Evolutionary conservation across 2,329 filamentous ascomycete species (phyloP).

Genomic region (Calonectria fujianensis): DNA sequence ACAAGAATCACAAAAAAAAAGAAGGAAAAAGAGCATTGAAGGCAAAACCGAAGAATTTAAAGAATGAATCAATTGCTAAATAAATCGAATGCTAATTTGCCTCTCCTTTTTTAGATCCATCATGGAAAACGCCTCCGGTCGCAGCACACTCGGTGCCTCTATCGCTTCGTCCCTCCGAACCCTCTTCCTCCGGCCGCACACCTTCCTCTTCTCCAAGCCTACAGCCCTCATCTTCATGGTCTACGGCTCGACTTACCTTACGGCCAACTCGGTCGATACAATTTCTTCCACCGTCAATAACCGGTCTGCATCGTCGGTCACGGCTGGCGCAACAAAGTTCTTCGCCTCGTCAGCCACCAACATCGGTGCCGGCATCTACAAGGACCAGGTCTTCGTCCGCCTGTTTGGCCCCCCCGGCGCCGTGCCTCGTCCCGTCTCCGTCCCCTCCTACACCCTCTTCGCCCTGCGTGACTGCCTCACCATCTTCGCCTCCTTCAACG

Average conservation of each 20-base stretch:
- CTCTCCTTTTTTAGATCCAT: conserved; percentile 74
- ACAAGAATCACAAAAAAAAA: not conserved
- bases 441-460: conserved; percentile 86
- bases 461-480: conserved; percentile 89
- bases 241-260: conserved; percentile 92
- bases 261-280: conserved; percentile 92
- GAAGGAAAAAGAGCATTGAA: not conserved
- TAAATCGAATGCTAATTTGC: conserved; percentile 27
- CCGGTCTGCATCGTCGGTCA: conserved; percentile 76
- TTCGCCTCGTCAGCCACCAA: conserved; percentile 87
- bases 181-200: conserved; percentile 76
- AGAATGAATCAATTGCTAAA: not conserved
- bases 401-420: conserved; percentile 82
- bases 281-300: conserved; percentile 77
- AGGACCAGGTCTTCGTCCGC: conserved; percentile 89
- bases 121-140: conserved; percentile 87
- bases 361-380: conserved; percentile 90
- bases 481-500: conserved; percentile 94
- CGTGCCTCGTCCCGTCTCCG: conserved; percentile 75
- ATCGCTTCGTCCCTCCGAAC: conserved; percentile 74
- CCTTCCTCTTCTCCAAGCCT: conserved; percentile 78
- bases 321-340: conserved; percentile 87
- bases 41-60: not conserved
- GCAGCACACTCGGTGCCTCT: conserved; percentile 75
- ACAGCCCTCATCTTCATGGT: conserved; percentile 82